These are phyloP conservation scores for Macaranga tanarius DNA, from an alignment of 441 rosid species.

Conservation along the genomic window DNA sequence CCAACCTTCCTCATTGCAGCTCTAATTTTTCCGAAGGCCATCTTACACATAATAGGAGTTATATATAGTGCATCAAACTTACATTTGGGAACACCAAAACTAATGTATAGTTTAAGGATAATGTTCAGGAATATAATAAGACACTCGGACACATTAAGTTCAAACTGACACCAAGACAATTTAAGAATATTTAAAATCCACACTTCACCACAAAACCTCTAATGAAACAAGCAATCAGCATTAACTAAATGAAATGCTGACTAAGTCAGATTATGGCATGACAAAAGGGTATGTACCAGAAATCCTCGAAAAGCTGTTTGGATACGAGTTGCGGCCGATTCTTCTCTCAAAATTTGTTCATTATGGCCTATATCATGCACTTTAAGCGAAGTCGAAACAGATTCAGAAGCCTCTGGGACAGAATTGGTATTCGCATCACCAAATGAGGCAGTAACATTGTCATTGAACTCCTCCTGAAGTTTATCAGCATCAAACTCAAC, in stretches of 20 bases:
- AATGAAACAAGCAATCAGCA: background rate
- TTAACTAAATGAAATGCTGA: background rate
- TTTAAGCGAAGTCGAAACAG: constrained; percentile 52
- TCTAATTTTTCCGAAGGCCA: background rate
- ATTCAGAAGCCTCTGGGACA: constrained; percentile 47
- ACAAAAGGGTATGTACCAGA: constrained; percentile 55
- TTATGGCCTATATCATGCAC: constrained; percentile 41
- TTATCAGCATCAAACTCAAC: constrained; percentile 56
- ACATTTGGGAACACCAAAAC: background rate
- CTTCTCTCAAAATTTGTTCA: constrained; percentile 50
- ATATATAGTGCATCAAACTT: background rate
- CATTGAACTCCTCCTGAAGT: constrained; percentile 55
- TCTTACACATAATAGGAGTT: background rate
- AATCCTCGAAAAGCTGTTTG: constrained; percentile 96
- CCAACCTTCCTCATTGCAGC: background rate
- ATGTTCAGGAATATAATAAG: background rate
- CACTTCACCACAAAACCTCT: background rate
- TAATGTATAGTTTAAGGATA: background rate
- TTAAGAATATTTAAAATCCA: background rate
- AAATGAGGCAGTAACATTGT: constrained; percentile 27
- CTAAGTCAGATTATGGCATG: constrained; percentile 12
- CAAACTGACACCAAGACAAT: constrained; percentile 4
- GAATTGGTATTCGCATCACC: constrained; percentile 39
- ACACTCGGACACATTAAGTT: background rate
- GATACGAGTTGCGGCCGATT: constrained; percentile 75